These are phyloP conservation scores for Tricharina praecox DNA, from an alignment of 495 filamentous ascomycete species.

Conservation along the genomic window DNA sequence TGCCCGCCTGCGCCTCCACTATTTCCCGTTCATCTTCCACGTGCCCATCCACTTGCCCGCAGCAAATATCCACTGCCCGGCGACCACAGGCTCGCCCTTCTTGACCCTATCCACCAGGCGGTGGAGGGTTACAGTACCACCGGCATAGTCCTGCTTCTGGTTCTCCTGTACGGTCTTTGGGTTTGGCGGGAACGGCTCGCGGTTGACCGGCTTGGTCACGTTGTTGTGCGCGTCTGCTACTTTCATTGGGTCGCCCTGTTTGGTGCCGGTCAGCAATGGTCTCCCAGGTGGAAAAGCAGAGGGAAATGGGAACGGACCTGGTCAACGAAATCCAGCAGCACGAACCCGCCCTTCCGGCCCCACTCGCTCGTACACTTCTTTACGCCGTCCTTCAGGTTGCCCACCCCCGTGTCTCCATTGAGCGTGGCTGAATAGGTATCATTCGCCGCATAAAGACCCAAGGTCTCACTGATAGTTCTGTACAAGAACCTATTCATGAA, in stretches of 20 bases:
- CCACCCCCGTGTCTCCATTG: conserved; percentile 36
- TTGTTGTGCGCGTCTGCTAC: conserved; percentile 2
- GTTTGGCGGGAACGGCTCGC: background rate
- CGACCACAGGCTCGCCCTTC: background rate
- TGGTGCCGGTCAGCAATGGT: background rate
- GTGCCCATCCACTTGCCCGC: conserved; percentile 1
- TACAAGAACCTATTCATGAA: conserved; percentile 63
- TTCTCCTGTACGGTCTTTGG: too few relatives aligned
- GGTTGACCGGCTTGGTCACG: conserved; percentile 1
- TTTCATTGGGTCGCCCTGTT: conserved; percentile 1
- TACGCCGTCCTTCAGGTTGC: conserved; percentile 44
- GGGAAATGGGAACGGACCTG: background rate
- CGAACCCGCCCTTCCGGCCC: conserved; percentile 39
- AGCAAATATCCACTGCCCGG: background rate
- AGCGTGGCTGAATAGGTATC: conserved; percentile 36
- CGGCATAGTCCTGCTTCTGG: too few relatives aligned
- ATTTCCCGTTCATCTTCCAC: too few relatives aligned
- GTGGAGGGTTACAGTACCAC: too few relatives aligned
- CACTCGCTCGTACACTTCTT: conserved; percentile 37
- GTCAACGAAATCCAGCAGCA: conserved; percentile 46
- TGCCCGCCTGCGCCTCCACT: too few relatives aligned
- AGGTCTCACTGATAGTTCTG: conserved; percentile 22
- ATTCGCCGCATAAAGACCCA: conserved; percentile 41
- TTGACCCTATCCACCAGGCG: too few relatives aligned
- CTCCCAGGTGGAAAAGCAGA: background rate